Evolutionary conservation across 1,284 basidiomycete species (phyloP).

Genomic region (Cutaneotrichosporon sp.): DNA sequence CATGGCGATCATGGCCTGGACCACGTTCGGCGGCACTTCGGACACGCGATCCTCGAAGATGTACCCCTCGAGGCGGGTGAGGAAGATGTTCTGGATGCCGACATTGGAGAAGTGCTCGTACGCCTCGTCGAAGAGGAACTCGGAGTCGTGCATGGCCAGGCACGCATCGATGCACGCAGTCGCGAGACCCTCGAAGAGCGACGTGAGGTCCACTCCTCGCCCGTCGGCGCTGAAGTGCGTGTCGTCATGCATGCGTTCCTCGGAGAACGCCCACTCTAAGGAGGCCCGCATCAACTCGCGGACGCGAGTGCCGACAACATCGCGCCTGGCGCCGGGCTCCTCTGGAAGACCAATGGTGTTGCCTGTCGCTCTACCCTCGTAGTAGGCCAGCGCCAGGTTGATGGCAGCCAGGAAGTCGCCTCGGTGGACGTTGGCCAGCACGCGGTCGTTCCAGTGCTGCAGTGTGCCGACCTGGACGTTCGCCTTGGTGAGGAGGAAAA

Average conservation of each 20-base stretch:
- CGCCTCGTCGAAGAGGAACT: slow-evolving; percentile 89
- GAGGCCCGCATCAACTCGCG: slow-evolving; percentile 85
- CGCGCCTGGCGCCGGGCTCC: slow-evolving; percentile 61
- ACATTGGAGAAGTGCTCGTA: slow-evolving; percentile 85
- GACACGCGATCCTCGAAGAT: slow-evolving; percentile 73
- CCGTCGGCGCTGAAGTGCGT: slow-evolving; percentile 81
- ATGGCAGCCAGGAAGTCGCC: slow-evolving; percentile 92
- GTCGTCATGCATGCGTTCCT: slow-evolving; percentile 85
- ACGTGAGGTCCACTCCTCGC: slow-evolving; percentile 87
- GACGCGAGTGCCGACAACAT: slow-evolving; percentile 73
- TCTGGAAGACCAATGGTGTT: slow-evolving; percentile 86
- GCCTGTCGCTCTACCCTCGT: slow-evolving; percentile 76
- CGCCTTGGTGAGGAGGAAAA: slow-evolving; percentile 69
- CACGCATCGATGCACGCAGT: slow-evolving; percentile 78
- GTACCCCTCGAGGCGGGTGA: slow-evolving; percentile 79
- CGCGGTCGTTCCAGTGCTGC: slow-evolving; percentile 92
- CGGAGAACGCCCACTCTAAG: slow-evolving; percentile 85
- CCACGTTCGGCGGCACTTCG: slow-evolving; percentile 79
- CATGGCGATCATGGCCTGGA: slow-evolving; percentile 77
- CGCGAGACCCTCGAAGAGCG: slow-evolving; percentile 86
- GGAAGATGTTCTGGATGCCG: slow-evolving; percentile 85
- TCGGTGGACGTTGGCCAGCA: slow-evolving; percentile 76
- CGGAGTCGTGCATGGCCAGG: slow-evolving; percentile 73
- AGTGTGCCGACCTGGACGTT: slow-evolving; percentile 81
- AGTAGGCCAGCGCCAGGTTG: slow-evolving; percentile 79